Percentiles rank a stretch among this genome's conserved stretches.
These are phyloP conservation scores for Teunomyces barrocoloradensis DNA, from an alignment of 805 yeast species.

Conservation along the genomic window DNA sequence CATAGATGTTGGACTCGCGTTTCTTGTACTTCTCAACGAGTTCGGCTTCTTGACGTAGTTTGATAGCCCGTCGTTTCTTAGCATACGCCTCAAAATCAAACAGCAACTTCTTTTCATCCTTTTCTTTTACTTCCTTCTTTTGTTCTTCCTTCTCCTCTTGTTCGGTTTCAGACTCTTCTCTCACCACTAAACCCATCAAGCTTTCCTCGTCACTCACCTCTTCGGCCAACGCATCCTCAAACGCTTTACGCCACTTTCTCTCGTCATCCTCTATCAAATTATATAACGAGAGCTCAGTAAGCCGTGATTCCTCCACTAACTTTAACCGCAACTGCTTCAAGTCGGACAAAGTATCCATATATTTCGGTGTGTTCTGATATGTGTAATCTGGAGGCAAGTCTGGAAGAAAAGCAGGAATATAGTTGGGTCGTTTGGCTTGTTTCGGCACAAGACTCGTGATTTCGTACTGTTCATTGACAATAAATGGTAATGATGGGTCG, in stretches of 20 bases:
- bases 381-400: conserved; percentile 93
- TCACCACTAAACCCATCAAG: neutral
- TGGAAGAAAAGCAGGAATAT: conserved; percentile 78
- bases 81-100: conserved; percentile 64
- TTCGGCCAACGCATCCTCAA: conserved; percentile 25
- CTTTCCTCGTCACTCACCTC: conserved; percentile 11
- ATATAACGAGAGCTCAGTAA: conserved; percentile 76
- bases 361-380: conserved; percentile 73
- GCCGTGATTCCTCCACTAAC: conserved; percentile 75
- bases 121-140: conserved; percentile 1
- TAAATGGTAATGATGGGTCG: conserved; percentile 34
- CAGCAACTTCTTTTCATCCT: conserved; percentile 5
- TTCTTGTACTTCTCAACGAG: conserved; percentile 16
- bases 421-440: conserved; percentile 36
- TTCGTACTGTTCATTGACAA: conserved; percentile 50
- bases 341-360: conserved; percentile 59
- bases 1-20: conserved; percentile 29
- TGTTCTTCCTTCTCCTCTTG: neutral
- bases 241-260: conserved; percentile 23
- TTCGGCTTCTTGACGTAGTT: conserved; percentile 8
- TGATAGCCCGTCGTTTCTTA: conserved; percentile 31
- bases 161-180: conserved; percentile 3
- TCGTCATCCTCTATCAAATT: conserved; percentile 48
- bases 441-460: conserved; percentile 56
- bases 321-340: conserved; percentile 68